phyloP scores from a whole-genome alignment of 2,329 filamentous ascomycete genomes.

The Exophiala dermatitidis region DNA sequence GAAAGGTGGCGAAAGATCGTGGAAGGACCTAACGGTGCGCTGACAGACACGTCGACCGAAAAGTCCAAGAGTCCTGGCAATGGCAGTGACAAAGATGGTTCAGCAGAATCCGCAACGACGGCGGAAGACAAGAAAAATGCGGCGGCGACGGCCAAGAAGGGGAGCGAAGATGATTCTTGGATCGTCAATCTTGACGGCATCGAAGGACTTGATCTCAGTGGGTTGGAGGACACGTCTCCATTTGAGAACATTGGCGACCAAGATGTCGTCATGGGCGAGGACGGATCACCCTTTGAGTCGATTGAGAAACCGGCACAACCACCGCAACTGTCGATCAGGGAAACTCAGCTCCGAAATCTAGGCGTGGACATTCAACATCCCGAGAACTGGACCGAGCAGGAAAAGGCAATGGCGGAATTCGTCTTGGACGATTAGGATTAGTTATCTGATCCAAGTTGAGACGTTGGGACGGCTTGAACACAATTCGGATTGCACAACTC shows the following conservation, averaged over 20 bases:
- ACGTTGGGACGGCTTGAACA: too few species aligned
- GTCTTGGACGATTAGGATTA: slow-evolving; percentile 3
- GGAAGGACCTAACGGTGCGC: slow-evolving; percentile 18
- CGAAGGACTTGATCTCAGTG: slow-evolving; percentile 21
- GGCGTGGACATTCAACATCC: slow-evolving; percentile 17
- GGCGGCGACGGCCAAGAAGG: not conserved
- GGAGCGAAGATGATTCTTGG: slow-evolving; percentile 17
- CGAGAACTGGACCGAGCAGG: slow-evolving; percentile 12
- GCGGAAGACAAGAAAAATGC: slow-evolving; percentile 8
- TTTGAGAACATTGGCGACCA: slow-evolving; percentile 16
- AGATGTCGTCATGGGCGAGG: slow-evolving; percentile 18
- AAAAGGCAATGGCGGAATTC: slow-evolving; percentile 13
- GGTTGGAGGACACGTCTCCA: slow-evolving; percentile 16
- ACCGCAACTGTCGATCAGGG: slow-evolving; percentile 5
- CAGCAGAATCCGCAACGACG: not conserved
- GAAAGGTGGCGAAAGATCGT: slow-evolving; percentile 20
- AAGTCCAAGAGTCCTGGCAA: slow-evolving; percentile 21
- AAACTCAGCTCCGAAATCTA: slow-evolving; percentile 9
- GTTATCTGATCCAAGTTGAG: too few species aligned
- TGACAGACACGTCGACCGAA: slow-evolving; percentile 21
- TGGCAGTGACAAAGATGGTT: slow-evolving; percentile 17
- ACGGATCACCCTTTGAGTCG: slow-evolving; percentile 13
- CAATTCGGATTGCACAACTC: too few species aligned
- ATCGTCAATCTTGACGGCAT: slow-evolving; percentile 20
- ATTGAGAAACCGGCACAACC: slow-evolving; percentile 10